Evolutionary conservation across 2,329 filamentous ascomycete species (phyloP), one percentile per base, ranked within the genome.

Genomic region (Botrytis fabae): DNA sequence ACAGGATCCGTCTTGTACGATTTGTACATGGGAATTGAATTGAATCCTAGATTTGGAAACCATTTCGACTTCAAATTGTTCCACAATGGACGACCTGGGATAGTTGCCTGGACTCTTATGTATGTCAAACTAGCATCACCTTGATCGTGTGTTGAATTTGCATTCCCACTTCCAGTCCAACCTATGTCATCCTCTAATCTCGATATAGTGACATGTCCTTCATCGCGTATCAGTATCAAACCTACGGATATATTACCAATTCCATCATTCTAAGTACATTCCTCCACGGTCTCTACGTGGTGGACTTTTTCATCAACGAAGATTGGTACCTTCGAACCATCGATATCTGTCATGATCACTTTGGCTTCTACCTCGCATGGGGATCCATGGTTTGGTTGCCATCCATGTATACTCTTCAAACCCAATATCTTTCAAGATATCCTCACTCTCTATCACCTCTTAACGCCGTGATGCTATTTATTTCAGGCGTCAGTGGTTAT

Each of bases 261-360:
- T 83, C 82, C 2, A 80, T 86, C 22, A 76, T 86, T 1, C 79
- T 86, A 14, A 81, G 84, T 14, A 82, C 82, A 10, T 79, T 84
- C 46, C 80, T 86, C 2, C 85, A 86, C 73, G 77, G 79, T 0
- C 75, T 85, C 12, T 86, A 86, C 69, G 82, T 85, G 12, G 75
- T 85, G 0, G 85, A 86, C 64, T 86, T 86, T 72, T 86, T 86
- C 68, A 78, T 83, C 65, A 85, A 86, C 12, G 85, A 86, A 75
- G 81, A 83, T 20, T 86, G 85, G 85, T 85, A 86, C 73, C 78
- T 85, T 59, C 79, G 81, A 40, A 84, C 83, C 25, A 82, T 84
- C 35, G 82, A 84, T 69, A 84, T 84, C 61, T 79, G 79, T 65
- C 82, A 84, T 72, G 82, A 84, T 69, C 83, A 84, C 74, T 83